Evolutionary conservation across 345 rosid genomes (phyloP), one percentile per base, ranked within the genome.

Genomic region (Gossypium arboreum): DNA sequence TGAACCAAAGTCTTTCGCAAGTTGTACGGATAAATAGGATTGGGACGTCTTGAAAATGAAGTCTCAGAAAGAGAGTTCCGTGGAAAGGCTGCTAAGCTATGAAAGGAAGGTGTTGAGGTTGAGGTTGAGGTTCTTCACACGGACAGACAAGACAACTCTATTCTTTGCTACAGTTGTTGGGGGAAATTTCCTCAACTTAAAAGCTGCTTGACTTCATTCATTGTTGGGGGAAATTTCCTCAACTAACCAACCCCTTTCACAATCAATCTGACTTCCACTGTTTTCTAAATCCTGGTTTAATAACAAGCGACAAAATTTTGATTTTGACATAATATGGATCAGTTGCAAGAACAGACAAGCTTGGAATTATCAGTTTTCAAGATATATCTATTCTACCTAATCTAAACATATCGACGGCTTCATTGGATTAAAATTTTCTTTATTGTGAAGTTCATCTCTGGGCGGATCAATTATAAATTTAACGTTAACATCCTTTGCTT

Each of bases 61-160:
- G 16, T 27, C 41, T 61, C 44, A 13, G 17, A 13, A 3, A 11
- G 50, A 47, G 13, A 61, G 16, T 24, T 15, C 65, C 65, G 12
- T 61, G 65, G 18, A 61, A 15, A 61, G 20, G 65, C 18, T 29
- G 65, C 65, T 22, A 58, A 59, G 63, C 63, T 27, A 59, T 60
- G n/a, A 25, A 60, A 59, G 29, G 2, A 58, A 22, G 34, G 15
- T 57, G 6, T 20, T 57, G 7, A 57, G 18, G 62, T 22, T 24
- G 24, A 24, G 24, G 24, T 24, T 57, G 63, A 12, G 29, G 0
- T 25, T 60, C n/a, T 60, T 24, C 39, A 24, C 7, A 59, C 62
- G 5, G 63, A 59, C n/a, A 7, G 39, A 59, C n/a, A 4, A 25
- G 66, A 29, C 66, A 61, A 13, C 44, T 61, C 43, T 12, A 34